Evolutionary conservation across 371 early-diverging fungal genomes (phyloP), one percentile per base, ranked within the genome.

Genomic region (Zopfochytrium polystomum): DNA sequence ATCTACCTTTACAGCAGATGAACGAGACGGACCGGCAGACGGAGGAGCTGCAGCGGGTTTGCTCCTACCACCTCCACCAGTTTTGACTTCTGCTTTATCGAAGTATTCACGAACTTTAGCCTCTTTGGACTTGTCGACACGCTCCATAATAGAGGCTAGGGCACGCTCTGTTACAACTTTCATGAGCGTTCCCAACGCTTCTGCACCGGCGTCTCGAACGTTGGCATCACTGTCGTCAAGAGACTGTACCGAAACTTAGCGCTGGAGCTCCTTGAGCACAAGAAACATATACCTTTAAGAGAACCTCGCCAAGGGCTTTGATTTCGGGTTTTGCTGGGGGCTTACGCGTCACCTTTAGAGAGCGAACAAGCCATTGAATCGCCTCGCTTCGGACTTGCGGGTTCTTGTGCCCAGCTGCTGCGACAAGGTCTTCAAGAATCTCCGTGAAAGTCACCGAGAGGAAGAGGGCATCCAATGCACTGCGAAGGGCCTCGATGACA

Each of bases 171-270:
- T 88, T 5, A 91, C 85, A 9, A 87, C 77, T 65, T 90, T 90
- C 84, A 92, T 87, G 58, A 97, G 73, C 0, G 90, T 90, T 11
- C 93, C 98, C n/a, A 97, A 68, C 29, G 85, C 87, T 63, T 95
- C 93, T 0, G 89, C 87, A 6, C 90, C 82, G 2, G 89, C 84
- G 51, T 95, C 95, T 60, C 98, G 85, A 11, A 95, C 93, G 32
- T 79, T 77, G 0, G 85, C 85, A 70, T 87, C 88, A n/a, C 88
- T 82, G 68, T 97, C 98, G 43, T 95, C 95, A 31, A 90, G 6
- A 2, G 85, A 76, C 52, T 88, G 84, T 23, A 91, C 76, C 33
- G 91, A n/a, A n/a, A n/a, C n/a, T n/a, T n/a, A n/a, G n/a, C n/a
- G n/a, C n/a, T n/a, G n/a, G n/a, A n/a, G n/a, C n/a, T n/a, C n/a